These are phyloP conservation scores for Hemisphaericaspora lyxosophila DNA, from an alignment of 1,139 yeast genomes.

Conservation along the genomic window DNA sequence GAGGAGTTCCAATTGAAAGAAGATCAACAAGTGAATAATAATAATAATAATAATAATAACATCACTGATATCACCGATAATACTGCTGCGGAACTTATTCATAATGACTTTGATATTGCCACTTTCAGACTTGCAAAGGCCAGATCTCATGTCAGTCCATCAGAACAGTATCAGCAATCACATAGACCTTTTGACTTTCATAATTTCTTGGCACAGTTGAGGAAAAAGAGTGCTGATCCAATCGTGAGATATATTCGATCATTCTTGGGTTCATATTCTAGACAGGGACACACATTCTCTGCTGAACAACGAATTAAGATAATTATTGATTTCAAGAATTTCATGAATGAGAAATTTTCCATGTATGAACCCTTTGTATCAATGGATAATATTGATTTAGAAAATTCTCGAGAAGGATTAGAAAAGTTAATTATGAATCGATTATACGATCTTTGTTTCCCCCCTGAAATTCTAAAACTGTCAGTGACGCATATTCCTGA, in stretches of 20 bases:
- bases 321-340: constrained; percentile 67
- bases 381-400: constrained; percentile 57
- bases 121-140: constrained; percentile 2
- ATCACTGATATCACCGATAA: too few relatives aligned
- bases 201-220: constrained; percentile 68
- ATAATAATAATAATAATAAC: too few relatives aligned
- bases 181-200: constrained; percentile 78
- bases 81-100: not conserved
- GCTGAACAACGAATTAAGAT: constrained; percentile 77
- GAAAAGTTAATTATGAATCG: constrained; percentile 92
- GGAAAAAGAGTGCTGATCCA: constrained; percentile 81
- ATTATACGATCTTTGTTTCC: constrained; percentile 72
- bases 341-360: constrained; percentile 66
- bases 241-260: constrained; percentile 82
- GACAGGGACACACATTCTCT: constrained; percentile 62
- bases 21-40: not conserved
- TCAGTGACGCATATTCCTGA: constrained; percentile 43
- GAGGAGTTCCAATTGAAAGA: constrained; percentile 16
- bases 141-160: constrained; percentile 20
- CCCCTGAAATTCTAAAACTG: constrained; percentile 63
- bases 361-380: constrained; percentile 73
- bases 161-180: constrained; percentile 39
- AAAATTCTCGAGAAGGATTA: constrained; percentile 84
- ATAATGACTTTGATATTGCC: not conserved
- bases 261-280: constrained; percentile 71